These are phyloP conservation scores for Penicillium sp. DNA, from an alignment of 2,329 filamentous ascomycete genomes.

Conservation along the genomic window DNA sequence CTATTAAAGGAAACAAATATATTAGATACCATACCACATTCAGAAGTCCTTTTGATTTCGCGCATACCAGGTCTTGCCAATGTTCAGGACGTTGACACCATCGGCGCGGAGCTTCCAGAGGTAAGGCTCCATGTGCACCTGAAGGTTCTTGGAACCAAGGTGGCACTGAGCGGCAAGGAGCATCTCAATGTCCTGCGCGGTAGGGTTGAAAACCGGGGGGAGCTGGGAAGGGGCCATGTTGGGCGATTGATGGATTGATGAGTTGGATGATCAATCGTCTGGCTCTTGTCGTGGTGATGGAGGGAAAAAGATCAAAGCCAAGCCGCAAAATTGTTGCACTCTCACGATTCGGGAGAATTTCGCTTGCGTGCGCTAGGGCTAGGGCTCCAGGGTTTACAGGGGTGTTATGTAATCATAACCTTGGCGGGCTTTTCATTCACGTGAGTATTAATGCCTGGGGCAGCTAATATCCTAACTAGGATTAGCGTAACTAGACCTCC, in stretches of 20 bases:
- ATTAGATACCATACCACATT: slow-evolving; percentile 21
- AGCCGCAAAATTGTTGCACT: slow-evolving; percentile 29
- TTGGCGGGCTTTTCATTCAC: neutral
- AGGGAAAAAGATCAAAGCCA: slow-evolving; percentile 30
- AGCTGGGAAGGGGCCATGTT: slow-evolving; percentile 96
- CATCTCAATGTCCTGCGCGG: slow-evolving; percentile 98
- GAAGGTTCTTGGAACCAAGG: slow-evolving; percentile 97
- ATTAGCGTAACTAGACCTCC: slow-evolving; percentile 24
- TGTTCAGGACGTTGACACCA: slow-evolving; percentile 98
- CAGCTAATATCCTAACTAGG: slow-evolving; percentile 2
- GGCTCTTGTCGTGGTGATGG: slow-evolving; percentile 44
- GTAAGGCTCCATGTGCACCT: slow-evolving; percentile 99
- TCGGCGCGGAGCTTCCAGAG: slow-evolving; percentile 99
- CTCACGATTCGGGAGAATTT: slow-evolving; percentile 34
- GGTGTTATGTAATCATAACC: neutral
- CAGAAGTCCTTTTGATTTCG: neutral
- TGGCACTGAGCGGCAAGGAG: slow-evolving; percentile 95
- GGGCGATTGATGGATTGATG: slow-evolving; percentile 53
- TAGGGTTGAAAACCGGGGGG: slow-evolving; percentile 93
- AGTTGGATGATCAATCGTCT: slow-evolving; percentile 46
- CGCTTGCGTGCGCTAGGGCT: slow-evolving; percentile 42
- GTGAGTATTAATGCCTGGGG: neutral
- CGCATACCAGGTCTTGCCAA: slow-evolving; percentile 97
- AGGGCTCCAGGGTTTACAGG: slow-evolving; percentile 23
- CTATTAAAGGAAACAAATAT: slow-evolving; percentile 48